A percentile compares a stretch with the other conserved stretches of the same genome.
These are phyloP conservation scores for Alopecurus myosuroides DNA, from an alignment of 176 grass and related monocot species.

Conservation along the genomic window DNA sequence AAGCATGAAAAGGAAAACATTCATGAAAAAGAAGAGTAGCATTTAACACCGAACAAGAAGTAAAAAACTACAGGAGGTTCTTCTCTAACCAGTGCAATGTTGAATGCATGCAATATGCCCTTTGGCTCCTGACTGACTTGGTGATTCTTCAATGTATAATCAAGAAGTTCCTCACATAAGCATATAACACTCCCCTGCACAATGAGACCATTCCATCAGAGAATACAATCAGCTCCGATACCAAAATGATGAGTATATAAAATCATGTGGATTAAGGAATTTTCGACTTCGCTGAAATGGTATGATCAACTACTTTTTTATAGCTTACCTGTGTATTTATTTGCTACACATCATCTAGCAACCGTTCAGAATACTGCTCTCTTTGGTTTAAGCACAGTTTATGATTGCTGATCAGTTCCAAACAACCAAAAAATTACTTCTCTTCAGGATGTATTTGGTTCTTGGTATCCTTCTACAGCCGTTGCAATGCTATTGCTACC, in stretches of 20 bases:
- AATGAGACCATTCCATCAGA: constrained; percentile 15
- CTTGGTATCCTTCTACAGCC: neutral
- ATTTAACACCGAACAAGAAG: constrained; percentile 24
- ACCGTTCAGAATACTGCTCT: neutral
- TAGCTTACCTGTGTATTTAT: neutral
- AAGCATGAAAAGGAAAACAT: constrained; percentile 20
- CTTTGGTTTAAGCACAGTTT: constrained; percentile 1
- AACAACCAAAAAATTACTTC: neutral
- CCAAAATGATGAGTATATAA: neutral
- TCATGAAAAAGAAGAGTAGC: constrained; percentile 29
- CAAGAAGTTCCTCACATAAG: constrained; percentile 62
- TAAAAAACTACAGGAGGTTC: constrained; percentile 3
- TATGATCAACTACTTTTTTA: neutral
- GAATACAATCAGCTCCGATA: constrained; percentile 1
- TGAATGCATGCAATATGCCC: constrained; percentile 79
- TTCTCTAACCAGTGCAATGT: constrained; percentile 82
- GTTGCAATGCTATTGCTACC: neutral
- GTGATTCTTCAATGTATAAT: constrained; percentile 91
- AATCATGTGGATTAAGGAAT: neutral
- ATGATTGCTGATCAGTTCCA: neutral
- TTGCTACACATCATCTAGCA: constrained; percentile 14
- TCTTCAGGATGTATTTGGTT: neutral
- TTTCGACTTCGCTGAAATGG: neutral
- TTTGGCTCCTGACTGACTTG: constrained; percentile 69
- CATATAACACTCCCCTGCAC: constrained; percentile 66